Evolutionary conservation across 768 basidiomycete genomes (phyloP).

Genomic region (Tubosaeta sp.): DNA sequence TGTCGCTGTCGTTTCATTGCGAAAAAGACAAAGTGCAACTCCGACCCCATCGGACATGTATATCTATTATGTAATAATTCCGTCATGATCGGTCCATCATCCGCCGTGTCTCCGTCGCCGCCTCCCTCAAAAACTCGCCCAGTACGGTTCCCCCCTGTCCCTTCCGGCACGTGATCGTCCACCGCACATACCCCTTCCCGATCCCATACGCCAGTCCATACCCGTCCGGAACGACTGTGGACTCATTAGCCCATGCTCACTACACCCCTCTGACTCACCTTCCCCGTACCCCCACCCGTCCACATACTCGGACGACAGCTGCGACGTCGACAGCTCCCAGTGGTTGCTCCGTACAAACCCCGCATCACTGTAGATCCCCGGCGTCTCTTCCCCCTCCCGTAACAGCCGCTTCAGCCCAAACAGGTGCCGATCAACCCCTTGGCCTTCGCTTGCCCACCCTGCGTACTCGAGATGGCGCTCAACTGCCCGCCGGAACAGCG

Average conservation of each 20-base stretch:
- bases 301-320: conserved; percentile 74
- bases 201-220: conserved; percentile 92
- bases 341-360: conserved; percentile 68
- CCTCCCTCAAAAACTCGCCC: conserved; percentile 71
- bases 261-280: conserved; percentile 50
- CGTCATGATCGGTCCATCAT: conserved; percentile 51
- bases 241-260: too few relatives aligned
- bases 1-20: conserved; percentile 44
- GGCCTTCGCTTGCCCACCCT: conserved; percentile 87
- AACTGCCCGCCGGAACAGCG: conserved; percentile 71
- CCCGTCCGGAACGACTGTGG: conserved; percentile 80
- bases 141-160: conserved; percentile 44
- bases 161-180: conserved; percentile 83
- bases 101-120: conserved; percentile 68
- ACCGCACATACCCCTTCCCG: conserved; percentile 76
- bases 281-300: conserved; percentile 98
- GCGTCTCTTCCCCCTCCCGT: conserved; percentile 64
- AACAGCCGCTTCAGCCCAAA: conserved; percentile 89
- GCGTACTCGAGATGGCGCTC: conserved; percentile 84
- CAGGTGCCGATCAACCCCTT: conserved; percentile 93
- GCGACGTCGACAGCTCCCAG: conserved; percentile 93
- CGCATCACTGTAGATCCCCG: conserved; percentile 69
- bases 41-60: conserved; percentile 24
- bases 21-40: conserved; percentile 12
- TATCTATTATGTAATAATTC: conserved; percentile 26